Evolutionary conservation across 2,329 filamentous ascomycete genomes (phyloP).

Genomic region (Ascochyta lentis): DNA sequence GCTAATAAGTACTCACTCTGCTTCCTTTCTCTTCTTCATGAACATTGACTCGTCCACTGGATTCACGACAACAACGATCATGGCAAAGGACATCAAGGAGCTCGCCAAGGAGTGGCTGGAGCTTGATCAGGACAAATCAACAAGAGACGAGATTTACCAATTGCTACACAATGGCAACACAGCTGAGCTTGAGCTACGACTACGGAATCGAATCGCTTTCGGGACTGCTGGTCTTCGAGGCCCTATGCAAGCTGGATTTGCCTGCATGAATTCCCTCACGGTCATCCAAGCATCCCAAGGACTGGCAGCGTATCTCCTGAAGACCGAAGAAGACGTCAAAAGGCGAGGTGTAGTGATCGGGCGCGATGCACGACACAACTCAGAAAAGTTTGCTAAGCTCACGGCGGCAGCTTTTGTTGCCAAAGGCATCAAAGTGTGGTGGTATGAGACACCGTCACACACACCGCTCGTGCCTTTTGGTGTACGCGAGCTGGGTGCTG

Average conservation of each 20-base stretch:
- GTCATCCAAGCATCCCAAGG: constrained; percentile 70
- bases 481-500: constrained; percentile 60
- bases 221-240: constrained; percentile 68
- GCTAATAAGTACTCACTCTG: constrained; percentile 9
- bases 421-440: constrained; percentile 65
- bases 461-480: constrained; percentile 70
- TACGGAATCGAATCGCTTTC: constrained; percentile 65
- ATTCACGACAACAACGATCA: constrained; percentile 14
- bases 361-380: constrained; percentile 69
- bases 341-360: constrained; percentile 64
- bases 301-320: constrained; percentile 65
- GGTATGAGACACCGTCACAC: constrained; percentile 62
- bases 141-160: constrained; percentile 61
- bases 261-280: constrained; percentile 65
- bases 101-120: constrained; percentile 65
- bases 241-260: constrained; percentile 70
- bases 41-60: neutral
- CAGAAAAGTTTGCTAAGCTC: constrained; percentile 65
- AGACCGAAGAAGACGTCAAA: constrained; percentile 52
- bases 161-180: constrained; percentile 56
- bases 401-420: constrained; percentile 66
- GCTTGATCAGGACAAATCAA: constrained; percentile 62
- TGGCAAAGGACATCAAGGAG: constrained; percentile 46
- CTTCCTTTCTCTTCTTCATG: neutral
- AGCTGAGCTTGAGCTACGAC: constrained; percentile 59